Evolutionary conservation across 164 flowering plant species (phyloP).

Genomic region (Nymphaea thermarum): DNA sequence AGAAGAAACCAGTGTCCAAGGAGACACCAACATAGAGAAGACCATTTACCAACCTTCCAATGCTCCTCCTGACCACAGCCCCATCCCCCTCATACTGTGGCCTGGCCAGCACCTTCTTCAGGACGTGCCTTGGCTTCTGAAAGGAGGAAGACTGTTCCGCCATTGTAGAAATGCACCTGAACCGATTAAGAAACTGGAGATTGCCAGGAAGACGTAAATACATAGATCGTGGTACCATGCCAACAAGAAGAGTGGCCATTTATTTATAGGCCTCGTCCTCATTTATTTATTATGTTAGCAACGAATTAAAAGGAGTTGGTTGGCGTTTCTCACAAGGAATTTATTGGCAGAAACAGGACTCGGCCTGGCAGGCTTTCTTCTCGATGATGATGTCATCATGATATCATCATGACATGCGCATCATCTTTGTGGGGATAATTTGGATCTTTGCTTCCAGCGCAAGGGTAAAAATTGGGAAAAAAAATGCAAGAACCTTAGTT

Average conservation of each 20-base stretch:
- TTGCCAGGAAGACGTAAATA: background rate
- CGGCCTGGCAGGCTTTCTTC: background rate
- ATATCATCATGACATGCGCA: background rate
- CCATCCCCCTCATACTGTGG: conserved; percentile 62
- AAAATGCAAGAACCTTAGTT: too few relatives aligned
- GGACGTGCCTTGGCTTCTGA: conserved; percentile 31
- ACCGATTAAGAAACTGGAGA: conserved; percentile 16
- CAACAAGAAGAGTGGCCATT: background rate
- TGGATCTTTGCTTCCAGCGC: background rate
- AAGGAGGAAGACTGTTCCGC: conserved; percentile 15
- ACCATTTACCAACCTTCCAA: conserved; percentile 38
- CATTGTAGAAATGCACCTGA: conserved; percentile 10
- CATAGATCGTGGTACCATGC: background rate
- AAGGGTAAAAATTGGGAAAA: background rate
- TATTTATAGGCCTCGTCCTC: background rate
- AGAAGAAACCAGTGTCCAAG: background rate
- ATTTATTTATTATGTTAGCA: background rate
- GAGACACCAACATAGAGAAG: background rate
- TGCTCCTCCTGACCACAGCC: conserved; percentile 59
- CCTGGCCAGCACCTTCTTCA: conserved; percentile 40
- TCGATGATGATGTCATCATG: background rate
- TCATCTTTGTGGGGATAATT: background rate
- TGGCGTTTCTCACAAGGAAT: background rate
- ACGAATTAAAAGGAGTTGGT: background rate
- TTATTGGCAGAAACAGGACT: background rate